Evolutionary conservation across 176 grass and related monocot genomes (phyloP).

Genomic region (Cocos nucifera): DNA sequence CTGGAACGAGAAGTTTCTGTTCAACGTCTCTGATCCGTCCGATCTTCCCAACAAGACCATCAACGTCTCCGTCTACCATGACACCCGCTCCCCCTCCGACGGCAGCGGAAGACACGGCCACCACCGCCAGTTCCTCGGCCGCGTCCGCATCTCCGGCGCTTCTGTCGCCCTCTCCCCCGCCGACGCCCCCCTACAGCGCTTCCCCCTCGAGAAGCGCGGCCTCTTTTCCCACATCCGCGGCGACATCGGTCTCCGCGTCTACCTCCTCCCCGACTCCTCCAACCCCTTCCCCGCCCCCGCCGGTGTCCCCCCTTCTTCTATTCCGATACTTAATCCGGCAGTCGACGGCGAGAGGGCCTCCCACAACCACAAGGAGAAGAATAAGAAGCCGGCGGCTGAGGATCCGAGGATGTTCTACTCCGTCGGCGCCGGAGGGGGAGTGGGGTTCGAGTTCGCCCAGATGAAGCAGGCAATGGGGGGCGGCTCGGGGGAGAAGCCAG

Average conservation of each 20-base stretch:
- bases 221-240: slow-evolving; percentile 71
- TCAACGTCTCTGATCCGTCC: slow-evolving; percentile 38
- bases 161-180: slow-evolving; percentile 24
- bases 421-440: not conserved
- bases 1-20: slow-evolving; percentile 65
- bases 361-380: not conserved
- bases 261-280: slow-evolving; percentile 18
- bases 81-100: slow-evolving; percentile 5
- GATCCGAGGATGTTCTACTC: slow-evolving; percentile 1
- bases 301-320: not conserved
- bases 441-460: not conserved
- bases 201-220: slow-evolving; percentile 62
- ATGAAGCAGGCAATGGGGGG: slow-evolving; percentile 1
- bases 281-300: not conserved
- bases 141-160: slow-evolving; percentile 42
- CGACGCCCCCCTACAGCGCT: slow-evolving; percentile 42
- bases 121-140: slow-evolving; percentile 44
- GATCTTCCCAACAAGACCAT: slow-evolving; percentile 18
- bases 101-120: slow-evolving; percentile 12
- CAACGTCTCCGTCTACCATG: slow-evolving; percentile 47
- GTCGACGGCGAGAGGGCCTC: not conserved
- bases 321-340: not conserved
- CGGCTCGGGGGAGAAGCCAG: too few species aligned
- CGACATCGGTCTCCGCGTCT: slow-evolving; percentile 53
- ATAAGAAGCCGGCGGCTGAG: not conserved